These are phyloP conservation scores for Trypanosoma melophagium DNA, from an alignment of 208 protist species.

Conservation along the genomic window DNA sequence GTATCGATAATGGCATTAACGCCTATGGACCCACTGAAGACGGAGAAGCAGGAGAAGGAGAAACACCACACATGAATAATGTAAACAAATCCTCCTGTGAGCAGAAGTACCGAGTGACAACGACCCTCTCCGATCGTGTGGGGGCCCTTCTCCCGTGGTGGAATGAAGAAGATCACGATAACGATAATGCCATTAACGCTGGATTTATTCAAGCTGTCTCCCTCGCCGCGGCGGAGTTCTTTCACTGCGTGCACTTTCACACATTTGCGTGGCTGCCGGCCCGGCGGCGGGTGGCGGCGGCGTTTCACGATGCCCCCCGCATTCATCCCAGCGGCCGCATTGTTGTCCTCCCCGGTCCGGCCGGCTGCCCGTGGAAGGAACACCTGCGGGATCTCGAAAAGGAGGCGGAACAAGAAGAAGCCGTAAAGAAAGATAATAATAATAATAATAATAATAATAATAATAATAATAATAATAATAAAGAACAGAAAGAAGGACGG, in stretches of 20 bases:
- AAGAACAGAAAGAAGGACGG: slow-evolving; percentile 41
- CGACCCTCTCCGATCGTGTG: slow-evolving; percentile 81
- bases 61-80: slow-evolving; percentile 17
- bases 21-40: slow-evolving; percentile 40
- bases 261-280: slow-evolving; percentile 91
- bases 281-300: slow-evolving; percentile 72
- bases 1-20: slow-evolving; percentile 94
- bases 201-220: slow-evolving; percentile 88
- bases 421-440: no score
- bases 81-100: slow-evolving; percentile 15
- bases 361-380: slow-evolving; percentile 93
- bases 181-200: slow-evolving; percentile 42
- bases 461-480: neutral
- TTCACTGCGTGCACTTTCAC: slow-evolving; percentile 77
- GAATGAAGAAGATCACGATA: slow-evolving; percentile 78
- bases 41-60: no score
- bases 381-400: slow-evolving; percentile 91
- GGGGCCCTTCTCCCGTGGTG: slow-evolving; percentile 84
- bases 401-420: no score
- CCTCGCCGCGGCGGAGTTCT: slow-evolving; percentile 85
- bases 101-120: slow-evolving; percentile 76
- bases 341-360: slow-evolving; percentile 67
- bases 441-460: neutral
- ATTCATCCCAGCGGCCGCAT: slow-evolving; percentile 75
- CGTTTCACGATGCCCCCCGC: slow-evolving; percentile 47